phyloP scores from a whole-genome alignment of 345 rosid species.

The Brassica juncea region DNA sequence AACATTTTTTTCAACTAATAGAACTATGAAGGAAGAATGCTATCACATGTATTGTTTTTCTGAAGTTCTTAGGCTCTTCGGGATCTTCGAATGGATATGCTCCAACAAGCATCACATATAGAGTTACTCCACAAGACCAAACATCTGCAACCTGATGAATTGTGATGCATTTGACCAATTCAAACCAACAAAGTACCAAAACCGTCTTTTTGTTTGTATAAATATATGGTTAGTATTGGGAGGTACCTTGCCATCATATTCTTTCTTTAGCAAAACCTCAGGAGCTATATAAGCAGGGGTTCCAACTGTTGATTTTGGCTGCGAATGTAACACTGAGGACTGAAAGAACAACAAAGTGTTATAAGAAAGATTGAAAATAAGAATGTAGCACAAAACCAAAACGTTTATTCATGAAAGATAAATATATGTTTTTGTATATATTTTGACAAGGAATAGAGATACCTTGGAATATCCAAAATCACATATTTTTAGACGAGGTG shows the following conservation, averaged over 20 bases:
- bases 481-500: conserved; percentile 93
- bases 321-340: conserved; percentile 97
- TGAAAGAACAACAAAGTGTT: conserved; percentile 31
- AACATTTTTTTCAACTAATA: background rate
- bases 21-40: conserved; percentile 7
- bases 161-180: background rate
- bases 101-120: conserved; percentile 97
- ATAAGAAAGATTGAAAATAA: background rate
- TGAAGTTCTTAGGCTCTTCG: conserved; percentile 93
- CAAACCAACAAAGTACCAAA: conserved; percentile 8
- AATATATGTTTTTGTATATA: background rate
- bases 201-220: background rate
- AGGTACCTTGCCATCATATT: conserved; percentile 96
- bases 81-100: conserved; percentile 99
- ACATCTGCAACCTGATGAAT: conserved; percentile 87
- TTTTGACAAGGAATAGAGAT: background rate
- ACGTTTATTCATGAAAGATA: background rate
- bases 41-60: conserved; percentile 81
- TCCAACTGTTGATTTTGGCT: conserved; percentile 97
- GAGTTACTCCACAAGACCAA: conserved; percentile 98
- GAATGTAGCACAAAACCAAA: conserved; percentile 1
- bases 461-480: conserved; percentile 99
- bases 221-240: conserved; percentile 11
- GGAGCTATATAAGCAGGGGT: conserved; percentile 99
- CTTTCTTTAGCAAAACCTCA: conserved; percentile 93